Conservation (phyloP, 2,329 filamentous ascomycete species). For the Alternaria ethzedia region DNA sequence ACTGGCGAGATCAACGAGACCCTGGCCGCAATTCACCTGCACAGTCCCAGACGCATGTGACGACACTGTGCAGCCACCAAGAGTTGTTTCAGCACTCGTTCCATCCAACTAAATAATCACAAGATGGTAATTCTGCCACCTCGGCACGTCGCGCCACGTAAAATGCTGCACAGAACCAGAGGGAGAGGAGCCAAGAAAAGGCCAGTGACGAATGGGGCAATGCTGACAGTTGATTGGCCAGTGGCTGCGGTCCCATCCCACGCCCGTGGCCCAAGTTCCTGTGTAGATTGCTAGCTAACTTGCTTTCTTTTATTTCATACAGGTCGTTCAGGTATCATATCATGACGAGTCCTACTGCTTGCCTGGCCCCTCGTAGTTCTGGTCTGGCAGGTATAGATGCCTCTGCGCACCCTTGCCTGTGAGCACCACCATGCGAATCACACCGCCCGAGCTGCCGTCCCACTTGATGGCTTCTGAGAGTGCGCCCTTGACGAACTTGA, state of each 20-base stretch:
- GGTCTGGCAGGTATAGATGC: conserved; percentile 93
- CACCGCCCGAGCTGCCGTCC: conserved; percentile 98
- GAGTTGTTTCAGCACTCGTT: background rate
- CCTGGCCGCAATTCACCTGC: conserved; percentile 25
- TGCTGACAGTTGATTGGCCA: conserved; percentile 14
- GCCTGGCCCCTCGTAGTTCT: conserved; percentile 78
- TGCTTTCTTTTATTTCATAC: conserved; percentile 3
- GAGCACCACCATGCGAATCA: conserved; percentile 96
- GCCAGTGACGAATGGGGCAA: conserved; percentile 8
- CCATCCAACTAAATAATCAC: background rate
- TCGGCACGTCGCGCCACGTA: conserved; percentile 7
- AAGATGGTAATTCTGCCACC: background rate
- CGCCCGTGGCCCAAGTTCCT: conserved; percentile 10
- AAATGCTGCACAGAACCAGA: background rate
- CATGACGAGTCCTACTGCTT: conserved; percentile 48
- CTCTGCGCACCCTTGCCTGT: conserved; percentile 87
- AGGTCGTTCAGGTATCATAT: conserved; percentile 12
- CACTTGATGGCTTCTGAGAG: conserved; percentile 97
- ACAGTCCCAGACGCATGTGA: conserved; percentile 12
- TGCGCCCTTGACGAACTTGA: conserved; percentile 90
- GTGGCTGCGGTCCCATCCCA: conserved; percentile 8
- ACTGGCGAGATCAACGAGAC: conserved; percentile 22
- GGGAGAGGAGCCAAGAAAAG: background rate
- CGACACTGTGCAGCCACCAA: conserved; percentile 9
- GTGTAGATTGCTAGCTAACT: conserved; percentile 6